phyloP scores from a whole-genome alignment of 495 filamentous ascomycete genomes.

The Hypoxylon lenormandii region DNA sequence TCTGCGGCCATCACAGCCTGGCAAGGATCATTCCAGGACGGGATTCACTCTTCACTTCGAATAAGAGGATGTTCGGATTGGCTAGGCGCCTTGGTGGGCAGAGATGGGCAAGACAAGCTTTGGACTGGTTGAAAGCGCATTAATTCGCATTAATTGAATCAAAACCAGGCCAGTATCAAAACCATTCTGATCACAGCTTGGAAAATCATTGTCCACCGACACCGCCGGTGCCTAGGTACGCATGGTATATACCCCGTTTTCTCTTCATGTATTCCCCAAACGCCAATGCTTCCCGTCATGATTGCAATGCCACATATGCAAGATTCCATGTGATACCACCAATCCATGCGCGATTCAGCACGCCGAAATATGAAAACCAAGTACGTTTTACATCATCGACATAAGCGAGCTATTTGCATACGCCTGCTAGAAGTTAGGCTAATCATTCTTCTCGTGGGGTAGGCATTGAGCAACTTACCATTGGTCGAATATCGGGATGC shows the following conservation, averaged over 20 bases:
- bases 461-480: constrained; percentile 69
- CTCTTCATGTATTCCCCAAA: constrained; percentile 36
- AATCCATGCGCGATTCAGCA: constrained; percentile 37
- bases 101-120: constrained; percentile 52
- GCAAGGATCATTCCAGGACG: constrained; percentile 68
- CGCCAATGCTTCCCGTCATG: constrained; percentile 46
- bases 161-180: constrained; percentile 3
- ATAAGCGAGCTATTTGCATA: constrained; percentile 85
- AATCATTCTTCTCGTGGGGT: constrained; percentile 16
- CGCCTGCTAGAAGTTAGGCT: constrained; percentile 65
- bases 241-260: constrained; percentile 41
- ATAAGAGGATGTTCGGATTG: constrained; percentile 60
- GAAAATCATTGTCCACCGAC: constrained; percentile 26
- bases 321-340: constrained; percentile 45
- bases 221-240: constrained; percentile 9
- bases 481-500: constrained; percentile 92
- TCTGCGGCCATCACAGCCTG: constrained; percentile 74
- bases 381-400: constrained; percentile 64
- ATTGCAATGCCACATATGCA: constrained; percentile 47
- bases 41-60: constrained; percentile 51
- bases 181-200: not conserved
- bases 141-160: not conserved
- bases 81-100: constrained; percentile 58
- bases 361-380: constrained; percentile 31
- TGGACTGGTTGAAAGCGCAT: constrained; percentile 51